Evolutionary conservation across 306 rosid species (phyloP).

Genomic region (Gastrolobium villosum): DNA sequence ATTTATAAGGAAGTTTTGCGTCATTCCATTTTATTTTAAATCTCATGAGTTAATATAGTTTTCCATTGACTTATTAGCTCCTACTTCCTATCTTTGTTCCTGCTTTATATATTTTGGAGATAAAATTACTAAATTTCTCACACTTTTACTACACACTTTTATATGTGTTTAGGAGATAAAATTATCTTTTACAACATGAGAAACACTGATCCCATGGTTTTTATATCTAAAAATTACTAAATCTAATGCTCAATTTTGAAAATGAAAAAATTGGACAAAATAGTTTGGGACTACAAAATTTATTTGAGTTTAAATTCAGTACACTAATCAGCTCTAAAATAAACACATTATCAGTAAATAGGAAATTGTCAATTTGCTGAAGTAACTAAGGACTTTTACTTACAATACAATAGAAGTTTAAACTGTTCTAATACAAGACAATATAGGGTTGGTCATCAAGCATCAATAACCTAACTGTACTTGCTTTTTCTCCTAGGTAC

Average conservation of each 20-base stretch:
- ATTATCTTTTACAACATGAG: too few species aligned
- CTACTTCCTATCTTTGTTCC: not conserved
- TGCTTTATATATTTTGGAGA: conserved; percentile 11
- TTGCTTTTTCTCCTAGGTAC: conserved; percentile 68
- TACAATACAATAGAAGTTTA: conserved; percentile 9
- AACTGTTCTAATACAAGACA: conserved; percentile 19
- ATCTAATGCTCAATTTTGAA: conserved; percentile 18
- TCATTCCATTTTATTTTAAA: conserved; percentile 5
- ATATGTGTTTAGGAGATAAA: too few species aligned
- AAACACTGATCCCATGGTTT: too few species aligned
- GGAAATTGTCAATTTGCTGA: conserved; percentile 4
- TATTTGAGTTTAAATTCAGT: not conserved
- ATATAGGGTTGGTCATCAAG: conserved; percentile 24
- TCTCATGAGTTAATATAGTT: not conserved
- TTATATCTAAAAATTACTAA: not conserved
- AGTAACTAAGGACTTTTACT: conserved; percentile 2
- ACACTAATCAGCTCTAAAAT: not conserved
- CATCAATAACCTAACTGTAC: conserved; percentile 41
- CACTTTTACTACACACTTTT: too few species aligned
- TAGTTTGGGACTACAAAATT: not conserved
- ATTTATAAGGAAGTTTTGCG: conserved; percentile 26
- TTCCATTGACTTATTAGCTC: conserved; percentile 15
- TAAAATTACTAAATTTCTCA: too few species aligned
- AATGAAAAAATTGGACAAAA: not conserved
- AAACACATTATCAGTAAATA: not conserved